phyloP scores from a whole-genome alignment of 1,139 yeast species.

The Yamadazyma songkhlaensis region DNA sequence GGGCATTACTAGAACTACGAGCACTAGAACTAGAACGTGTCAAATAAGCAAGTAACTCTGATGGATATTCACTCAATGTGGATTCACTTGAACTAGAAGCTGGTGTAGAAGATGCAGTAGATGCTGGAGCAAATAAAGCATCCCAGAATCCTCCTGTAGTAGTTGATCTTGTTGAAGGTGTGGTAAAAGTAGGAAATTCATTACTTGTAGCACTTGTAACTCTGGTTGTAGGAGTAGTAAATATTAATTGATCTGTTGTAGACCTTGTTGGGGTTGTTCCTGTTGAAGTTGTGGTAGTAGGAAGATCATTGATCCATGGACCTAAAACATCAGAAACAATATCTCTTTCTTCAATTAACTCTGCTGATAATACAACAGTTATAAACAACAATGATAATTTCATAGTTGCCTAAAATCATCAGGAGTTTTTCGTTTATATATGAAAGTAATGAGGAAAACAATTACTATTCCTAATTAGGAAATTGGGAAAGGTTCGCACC shows the following conservation, averaged over 20 bases:
- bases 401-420: not conserved
- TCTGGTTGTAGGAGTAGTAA: slow-evolving; percentile 5
- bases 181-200: not conserved
- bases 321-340: slow-evolving; percentile 4
- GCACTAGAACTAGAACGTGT: not conserved
- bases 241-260: slow-evolving; percentile 1
- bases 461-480: slow-evolving; percentile 8
- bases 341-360: slow-evolving; percentile 2
- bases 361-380: too few relatives aligned
- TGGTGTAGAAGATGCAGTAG: not conserved
- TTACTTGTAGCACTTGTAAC: not conserved
- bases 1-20: not conserved
- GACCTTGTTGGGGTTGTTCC: too few relatives aligned
- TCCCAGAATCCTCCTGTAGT: not conserved
- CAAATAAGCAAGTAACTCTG: slow-evolving; percentile 1
- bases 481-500: slow-evolving; percentile 1
- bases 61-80: slow-evolving; percentile 1
- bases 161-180: not conserved
- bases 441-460: not conserved
- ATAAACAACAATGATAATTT: slow-evolving; percentile 1
- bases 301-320: slow-evolving; percentile 5
- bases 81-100: not conserved
- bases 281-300: too few relatives aligned
- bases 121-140: not conserved
- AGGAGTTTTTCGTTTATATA: too few relatives aligned